A percentile compares a stretch with the other conserved stretches of the same genome.
phyloP scores from a whole-genome alignment of 306 rosid species.

The Casuarina cunninghamiana region DNA sequence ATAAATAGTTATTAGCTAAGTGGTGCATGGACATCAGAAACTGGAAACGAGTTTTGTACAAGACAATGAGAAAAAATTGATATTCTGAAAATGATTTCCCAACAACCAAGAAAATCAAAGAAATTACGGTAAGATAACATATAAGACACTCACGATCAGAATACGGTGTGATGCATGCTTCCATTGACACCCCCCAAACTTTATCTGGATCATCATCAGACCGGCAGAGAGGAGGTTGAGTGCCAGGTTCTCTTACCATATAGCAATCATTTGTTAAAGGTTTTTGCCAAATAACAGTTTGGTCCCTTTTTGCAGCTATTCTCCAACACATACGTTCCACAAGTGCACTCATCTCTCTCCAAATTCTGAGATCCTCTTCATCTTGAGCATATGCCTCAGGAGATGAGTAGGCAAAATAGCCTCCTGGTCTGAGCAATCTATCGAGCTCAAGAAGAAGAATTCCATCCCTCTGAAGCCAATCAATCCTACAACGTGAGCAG shows the following conservation, averaged over 20 bases:
- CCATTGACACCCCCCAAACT: slow-evolving; percentile 85
- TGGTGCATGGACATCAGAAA: neutral
- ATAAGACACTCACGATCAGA: slow-evolving; percentile 64
- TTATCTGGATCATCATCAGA: slow-evolving; percentile 86
- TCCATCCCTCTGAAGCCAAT: slow-evolving; percentile 98
- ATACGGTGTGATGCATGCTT: slow-evolving; percentile 82
- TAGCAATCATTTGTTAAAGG: slow-evolving; percentile 89
- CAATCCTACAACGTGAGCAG: slow-evolving; percentile 96
- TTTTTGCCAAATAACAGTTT: slow-evolving; percentile 97
- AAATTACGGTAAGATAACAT: slow-evolving; percentile 30
- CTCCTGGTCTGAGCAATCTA: slow-evolving; percentile 84
- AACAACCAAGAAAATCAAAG: slow-evolving; percentile 18
- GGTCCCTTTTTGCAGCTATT: slow-evolving; percentile 75
- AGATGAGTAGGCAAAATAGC: slow-evolving; percentile 93
- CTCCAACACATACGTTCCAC: slow-evolving; percentile 89
- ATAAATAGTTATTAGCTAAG: neutral
- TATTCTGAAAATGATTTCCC: neutral
- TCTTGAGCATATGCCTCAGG: slow-evolving; percentile 99
- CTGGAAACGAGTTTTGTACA: neutral
- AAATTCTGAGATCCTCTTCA: slow-evolving; percentile 90
- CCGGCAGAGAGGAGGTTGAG: slow-evolving; percentile 86
- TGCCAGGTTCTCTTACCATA: slow-evolving; percentile 70
- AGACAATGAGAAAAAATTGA: neutral
- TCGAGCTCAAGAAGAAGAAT: slow-evolving; percentile 90
- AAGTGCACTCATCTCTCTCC: slow-evolving; percentile 91